phyloP scores from a whole-genome alignment of 2,329 filamentous ascomycete species.

The Alternaria rosae region DNA sequence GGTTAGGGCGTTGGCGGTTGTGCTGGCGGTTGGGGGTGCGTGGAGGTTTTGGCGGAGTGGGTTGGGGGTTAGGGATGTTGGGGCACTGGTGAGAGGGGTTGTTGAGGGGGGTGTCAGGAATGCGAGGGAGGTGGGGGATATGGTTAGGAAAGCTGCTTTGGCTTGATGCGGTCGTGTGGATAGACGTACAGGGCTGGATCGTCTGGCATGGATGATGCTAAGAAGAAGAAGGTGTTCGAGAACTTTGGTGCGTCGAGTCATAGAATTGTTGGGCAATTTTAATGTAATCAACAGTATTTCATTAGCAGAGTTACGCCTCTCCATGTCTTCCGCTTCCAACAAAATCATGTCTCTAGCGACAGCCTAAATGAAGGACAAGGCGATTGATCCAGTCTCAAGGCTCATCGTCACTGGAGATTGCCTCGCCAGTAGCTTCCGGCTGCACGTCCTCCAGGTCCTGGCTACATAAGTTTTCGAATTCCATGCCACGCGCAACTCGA shows the following conservation, averaged over 20 bases:
- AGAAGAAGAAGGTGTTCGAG: too few species aligned
- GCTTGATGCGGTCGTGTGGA: not conserved
- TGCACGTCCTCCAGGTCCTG: constrained; percentile 6
- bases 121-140: constrained; percentile 7
- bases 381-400: not conserved
- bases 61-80: constrained; percentile 30
- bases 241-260: too few species aligned
- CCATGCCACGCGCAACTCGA: constrained; percentile 7
- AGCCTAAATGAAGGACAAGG: not conserved
- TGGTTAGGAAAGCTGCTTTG: constrained; percentile 7
- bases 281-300: too few species aligned
- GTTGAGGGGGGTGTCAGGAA: constrained; percentile 18
- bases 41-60: constrained; percentile 39
- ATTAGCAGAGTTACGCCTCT: too few species aligned
- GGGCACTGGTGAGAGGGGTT: constrained; percentile 10
- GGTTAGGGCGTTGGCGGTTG: constrained; percentile 25
- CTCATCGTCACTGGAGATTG: not conserved
- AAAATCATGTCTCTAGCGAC: accelerated
- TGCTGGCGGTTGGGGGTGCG: constrained; percentile 30
- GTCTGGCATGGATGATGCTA: too few species aligned
- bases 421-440: not conserved
- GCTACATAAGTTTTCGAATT: constrained; percentile 14
- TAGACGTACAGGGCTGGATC: too few species aligned
- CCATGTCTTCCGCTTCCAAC: not conserved
- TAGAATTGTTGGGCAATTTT: too few species aligned